phyloP scores from a whole-genome alignment of 108 stramenopile species.

The Nitzschia putrida region DNA sequence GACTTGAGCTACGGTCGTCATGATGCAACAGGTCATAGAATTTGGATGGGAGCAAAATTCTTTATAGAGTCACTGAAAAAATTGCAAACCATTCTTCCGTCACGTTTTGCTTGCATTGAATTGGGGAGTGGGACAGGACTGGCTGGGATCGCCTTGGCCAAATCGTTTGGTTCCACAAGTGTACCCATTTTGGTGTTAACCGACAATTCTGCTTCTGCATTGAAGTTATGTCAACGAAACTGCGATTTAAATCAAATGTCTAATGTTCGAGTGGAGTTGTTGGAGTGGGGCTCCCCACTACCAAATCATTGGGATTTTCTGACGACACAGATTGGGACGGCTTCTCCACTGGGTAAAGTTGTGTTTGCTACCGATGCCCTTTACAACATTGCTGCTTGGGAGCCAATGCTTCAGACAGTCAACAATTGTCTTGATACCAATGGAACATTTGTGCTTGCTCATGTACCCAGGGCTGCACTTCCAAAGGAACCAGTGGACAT shows the following conservation, averaged over 20 bases:
- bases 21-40: conserved; percentile 66
- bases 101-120: conserved; percentile 38
- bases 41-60: conserved; percentile 71
- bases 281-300: conserved; percentile 49
- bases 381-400: conserved; percentile 56
- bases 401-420: conserved; percentile 46
- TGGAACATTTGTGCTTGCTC: conserved; percentile 51
- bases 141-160: conserved; percentile 46
- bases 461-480: conserved; percentile 60
- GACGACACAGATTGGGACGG: neutral
- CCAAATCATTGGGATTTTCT: neutral
- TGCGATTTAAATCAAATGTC: conserved; percentile 37
- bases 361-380: conserved; percentile 71
- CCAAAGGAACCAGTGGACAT: neutral
- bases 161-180: neutral
- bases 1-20: conserved; percentile 47
- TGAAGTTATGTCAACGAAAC: conserved; percentile 57
- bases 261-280: conserved; percentile 13
- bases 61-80: conserved; percentile 27
- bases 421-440: conserved; percentile 1
- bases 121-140: conserved; percentile 71
- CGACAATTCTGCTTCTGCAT: conserved; percentile 42
- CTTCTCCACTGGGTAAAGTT: conserved; percentile 33
- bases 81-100: neutral
- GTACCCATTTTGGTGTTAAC: conserved; percentile 35